These are phyloP conservation scores for Amaranthus hypochondriacus DNA, from an alignment of 148 eudicot species.

Conservation along the genomic window DNA sequence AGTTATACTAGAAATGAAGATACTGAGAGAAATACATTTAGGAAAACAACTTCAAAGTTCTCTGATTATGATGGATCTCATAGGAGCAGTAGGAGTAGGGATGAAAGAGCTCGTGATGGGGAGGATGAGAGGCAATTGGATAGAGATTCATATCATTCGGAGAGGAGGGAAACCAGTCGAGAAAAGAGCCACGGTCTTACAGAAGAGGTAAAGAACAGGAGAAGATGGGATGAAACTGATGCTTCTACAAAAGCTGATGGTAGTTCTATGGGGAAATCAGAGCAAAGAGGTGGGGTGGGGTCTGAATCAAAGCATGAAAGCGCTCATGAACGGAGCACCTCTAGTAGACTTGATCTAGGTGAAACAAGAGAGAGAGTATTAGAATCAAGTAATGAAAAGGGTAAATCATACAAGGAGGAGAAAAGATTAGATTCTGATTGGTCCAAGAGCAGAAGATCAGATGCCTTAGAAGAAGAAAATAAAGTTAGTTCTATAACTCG, in stretches of 20 bases:
- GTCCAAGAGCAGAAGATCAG: conserved; percentile 47
- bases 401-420: conserved; percentile 48
- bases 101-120: conserved; percentile 39
- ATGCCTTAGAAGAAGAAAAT: conserved; percentile 44
- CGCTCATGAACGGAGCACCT: conserved; percentile 32
- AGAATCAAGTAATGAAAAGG: conserved; percentile 44
- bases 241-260: conserved; percentile 29
- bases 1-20: conserved; percentile 49
- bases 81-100: conserved; percentile 40
- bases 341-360: conserved; percentile 29
- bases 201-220: conserved; percentile 34
- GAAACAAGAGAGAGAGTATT: conserved; percentile 32
- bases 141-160: conserved; percentile 38
- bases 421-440: conserved; percentile 46
- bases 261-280: conserved; percentile 28
- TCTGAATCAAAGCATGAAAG: conserved; percentile 37
- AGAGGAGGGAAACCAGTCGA: conserved; percentile 42
- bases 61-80: conserved; percentile 50
- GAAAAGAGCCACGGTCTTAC: conserved; percentile 39
- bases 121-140: conserved; percentile 44
- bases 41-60: conserved; percentile 44
- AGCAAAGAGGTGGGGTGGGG: conserved; percentile 28
- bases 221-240: conserved; percentile 59
- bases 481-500: conserved; percentile 28
- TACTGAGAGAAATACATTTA: conserved; percentile 36